A percentile compares a stretch with the other conserved stretches of the same genome.
Conservation (phyloP, 2,329 filamentous ascomycete genomes). For the Elsinoe necatrix region DNA sequence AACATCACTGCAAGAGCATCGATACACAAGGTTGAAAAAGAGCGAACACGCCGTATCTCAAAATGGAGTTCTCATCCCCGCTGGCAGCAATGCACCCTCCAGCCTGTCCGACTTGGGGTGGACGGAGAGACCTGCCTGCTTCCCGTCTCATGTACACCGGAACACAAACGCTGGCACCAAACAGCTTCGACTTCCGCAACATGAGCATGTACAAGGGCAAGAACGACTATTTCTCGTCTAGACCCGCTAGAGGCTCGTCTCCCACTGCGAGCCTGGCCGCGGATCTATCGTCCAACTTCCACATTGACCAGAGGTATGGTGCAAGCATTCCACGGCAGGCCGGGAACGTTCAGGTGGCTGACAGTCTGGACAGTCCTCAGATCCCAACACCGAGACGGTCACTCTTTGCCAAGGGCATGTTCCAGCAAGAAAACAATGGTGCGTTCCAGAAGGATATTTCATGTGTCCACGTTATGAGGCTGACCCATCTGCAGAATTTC, state of each 20-base stretch:
- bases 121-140: slow-evolving; percentile 46
- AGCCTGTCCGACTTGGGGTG: slow-evolving; percentile 56
- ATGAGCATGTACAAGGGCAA: slow-evolving; percentile 61
- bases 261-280: slow-evolving; percentile 84
- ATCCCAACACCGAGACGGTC: slow-evolving; percentile 75
- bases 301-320: slow-evolving; percentile 84
- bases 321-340: slow-evolving; percentile 24
- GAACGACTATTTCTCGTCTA: slow-evolving; percentile 74
- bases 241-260: slow-evolving; percentile 68
- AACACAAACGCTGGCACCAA: slow-evolving; percentile 50
- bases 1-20: slow-evolving; percentile 7
- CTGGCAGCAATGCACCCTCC: slow-evolving; percentile 83
- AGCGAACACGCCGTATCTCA: slow-evolving; percentile 16
- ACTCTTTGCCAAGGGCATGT: slow-evolving; percentile 68
- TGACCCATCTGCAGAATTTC: slow-evolving; percentile 35
- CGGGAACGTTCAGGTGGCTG: slow-evolving; percentile 27
- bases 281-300: slow-evolving; percentile 94
- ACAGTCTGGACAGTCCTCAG: slow-evolving; percentile 51
- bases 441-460: slow-evolving; percentile 19
- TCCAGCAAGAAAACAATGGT: slow-evolving; percentile 37
- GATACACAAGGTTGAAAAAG: slow-evolving; percentile 4
- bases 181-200: slow-evolving; percentile 68
- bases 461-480: slow-evolving; percentile 8
- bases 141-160: slow-evolving; percentile 45
- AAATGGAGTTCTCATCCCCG: slow-evolving; percentile 89